Percentiles rank a stretch among this genome's conserved stretches.
Conservation (phyloP, 2,329 filamentous ascomycete genomes). For the Penicillium sp. region DNA sequence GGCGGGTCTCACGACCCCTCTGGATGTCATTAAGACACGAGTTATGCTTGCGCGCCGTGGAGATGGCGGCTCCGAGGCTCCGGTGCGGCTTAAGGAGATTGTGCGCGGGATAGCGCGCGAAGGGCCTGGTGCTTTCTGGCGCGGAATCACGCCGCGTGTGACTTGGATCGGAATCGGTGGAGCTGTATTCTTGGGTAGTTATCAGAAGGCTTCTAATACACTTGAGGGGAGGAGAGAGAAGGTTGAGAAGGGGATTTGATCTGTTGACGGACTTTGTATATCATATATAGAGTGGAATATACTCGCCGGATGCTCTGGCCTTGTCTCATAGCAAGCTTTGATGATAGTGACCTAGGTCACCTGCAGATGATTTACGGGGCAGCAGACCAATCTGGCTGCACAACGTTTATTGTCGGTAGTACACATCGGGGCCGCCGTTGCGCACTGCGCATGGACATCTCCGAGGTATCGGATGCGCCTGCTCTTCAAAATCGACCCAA, state of each 20-base stretch:
- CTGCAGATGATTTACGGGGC: too few relatives aligned
- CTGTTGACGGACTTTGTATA: constrained; percentile 10
- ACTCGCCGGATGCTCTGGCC: not conserved
- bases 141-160: constrained; percentile 71
- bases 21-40: constrained; percentile 95
- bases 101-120: constrained; percentile 63
- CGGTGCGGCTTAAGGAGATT: constrained; percentile 49
- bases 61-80: constrained; percentile 51
- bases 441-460: too few relatives aligned
- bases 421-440: too few relatives aligned
- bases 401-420: too few relatives aligned
- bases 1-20: constrained; percentile 83
- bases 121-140: constrained; percentile 49
- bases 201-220: constrained; percentile 83
- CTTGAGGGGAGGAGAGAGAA: constrained; percentile 51
- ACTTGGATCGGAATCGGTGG: constrained; percentile 95
- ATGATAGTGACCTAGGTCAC: too few relatives aligned
- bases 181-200: constrained; percentile 90
- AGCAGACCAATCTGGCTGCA: too few relatives aligned
- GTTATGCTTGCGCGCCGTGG: constrained; percentile 83
- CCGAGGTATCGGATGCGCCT: too few relatives aligned
- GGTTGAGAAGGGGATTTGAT: constrained; percentile 9
- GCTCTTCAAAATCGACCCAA: too few relatives aligned
- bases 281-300: constrained; percentile 10
- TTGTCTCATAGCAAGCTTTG: too few relatives aligned